These are phyloP conservation scores for Comarum palustre DNA, from an alignment of 306 rosid species.

Conservation along the genomic window DNA sequence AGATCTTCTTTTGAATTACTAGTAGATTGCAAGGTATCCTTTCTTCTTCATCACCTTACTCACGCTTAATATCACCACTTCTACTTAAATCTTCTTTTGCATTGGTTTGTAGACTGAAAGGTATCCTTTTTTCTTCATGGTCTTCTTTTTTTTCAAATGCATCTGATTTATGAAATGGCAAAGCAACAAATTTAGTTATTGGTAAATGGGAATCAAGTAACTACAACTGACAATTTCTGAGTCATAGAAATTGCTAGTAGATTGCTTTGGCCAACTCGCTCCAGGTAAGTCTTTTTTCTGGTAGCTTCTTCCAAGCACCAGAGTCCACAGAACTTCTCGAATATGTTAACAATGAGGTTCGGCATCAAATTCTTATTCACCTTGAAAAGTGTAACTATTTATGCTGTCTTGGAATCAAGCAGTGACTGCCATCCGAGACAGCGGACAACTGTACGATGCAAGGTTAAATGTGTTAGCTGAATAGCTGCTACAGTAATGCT, in stretches of 20 bases:
- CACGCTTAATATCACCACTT: not conserved
- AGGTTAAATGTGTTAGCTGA: not conserved
- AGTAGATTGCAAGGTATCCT: slow-evolving; percentile 62
- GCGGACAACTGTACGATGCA: not conserved
- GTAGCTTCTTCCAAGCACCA: not conserved
- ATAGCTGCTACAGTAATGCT: not conserved
- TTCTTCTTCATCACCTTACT: slow-evolving; percentile 4
- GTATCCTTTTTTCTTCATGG: slow-evolving; percentile 30
- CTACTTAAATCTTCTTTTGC: slow-evolving; percentile 32
- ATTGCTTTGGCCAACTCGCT: slow-evolving; percentile 4
- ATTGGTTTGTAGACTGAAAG: slow-evolving; percentile 66
- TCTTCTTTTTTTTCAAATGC: too few relatives aligned
- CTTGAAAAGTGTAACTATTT: not conserved
- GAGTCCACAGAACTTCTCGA: not conserved
- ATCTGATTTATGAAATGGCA: too few relatives aligned
- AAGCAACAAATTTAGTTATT: not conserved
- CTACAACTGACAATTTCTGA: not conserved
- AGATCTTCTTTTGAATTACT: slow-evolving; percentile 54
- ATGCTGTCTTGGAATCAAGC: not conserved
- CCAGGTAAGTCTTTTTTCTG: not conserved
- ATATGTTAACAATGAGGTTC: not conserved
- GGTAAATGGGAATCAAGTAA: not conserved
- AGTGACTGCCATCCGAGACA: not conserved
- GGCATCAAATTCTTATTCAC: not conserved
- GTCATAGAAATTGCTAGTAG: not conserved